Evolutionary conservation across 345 rosid genomes (phyloP).

Genomic region (Cardamine chenopodiifolia): DNA sequence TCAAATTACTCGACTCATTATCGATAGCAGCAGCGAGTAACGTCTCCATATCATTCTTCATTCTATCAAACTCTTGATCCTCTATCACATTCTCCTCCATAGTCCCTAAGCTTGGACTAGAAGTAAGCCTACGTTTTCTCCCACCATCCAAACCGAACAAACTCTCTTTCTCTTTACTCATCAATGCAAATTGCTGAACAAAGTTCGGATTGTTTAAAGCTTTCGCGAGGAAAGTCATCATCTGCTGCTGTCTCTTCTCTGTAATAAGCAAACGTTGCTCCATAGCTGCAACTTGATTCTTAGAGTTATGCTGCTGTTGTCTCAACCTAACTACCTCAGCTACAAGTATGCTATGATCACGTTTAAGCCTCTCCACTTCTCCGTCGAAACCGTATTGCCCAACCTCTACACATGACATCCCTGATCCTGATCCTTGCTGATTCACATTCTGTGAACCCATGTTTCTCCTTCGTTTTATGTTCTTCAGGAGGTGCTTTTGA

Average conservation of each 20-base stretch:
- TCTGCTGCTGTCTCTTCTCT: conserved; percentile 76
- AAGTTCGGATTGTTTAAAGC: conserved; percentile 60
- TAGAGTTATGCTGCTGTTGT: conserved; percentile 72
- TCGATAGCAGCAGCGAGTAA: conserved; percentile 54
- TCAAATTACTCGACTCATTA: conserved; percentile 52
- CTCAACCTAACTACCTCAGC: conserved; percentile 62
- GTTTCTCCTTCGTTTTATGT: conserved; percentile 71
- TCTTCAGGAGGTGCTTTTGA: conserved; percentile 77
- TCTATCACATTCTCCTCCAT: conserved; percentile 42
- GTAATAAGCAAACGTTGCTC: conserved; percentile 54
- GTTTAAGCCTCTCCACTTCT: conserved; percentile 63
- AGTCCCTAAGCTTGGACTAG: conserved; percentile 53
- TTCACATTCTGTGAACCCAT: conserved; percentile 36
- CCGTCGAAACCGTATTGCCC: conserved; percentile 70
- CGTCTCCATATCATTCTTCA: conserved; percentile 53
- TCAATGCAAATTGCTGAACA: conserved; percentile 52
- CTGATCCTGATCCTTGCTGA: conserved; percentile 50
- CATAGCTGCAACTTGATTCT: conserved; percentile 53
- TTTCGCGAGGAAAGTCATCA: conserved; percentile 75
- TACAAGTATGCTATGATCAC: conserved; percentile 59
- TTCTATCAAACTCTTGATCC: conserved; percentile 29
- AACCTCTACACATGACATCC: conserved; percentile 59
- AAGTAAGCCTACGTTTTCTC: conserved; percentile 61
- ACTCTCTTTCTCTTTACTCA: conserved; percentile 47
- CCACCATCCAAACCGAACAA: conserved; percentile 49